A percentile compares a stretch with the other conserved stretches of the same genome.
These are phyloP conservation scores for Centaurea solstitialis DNA, from an alignment of 129 eudicot genomes.

Conservation along the genomic window DNA sequence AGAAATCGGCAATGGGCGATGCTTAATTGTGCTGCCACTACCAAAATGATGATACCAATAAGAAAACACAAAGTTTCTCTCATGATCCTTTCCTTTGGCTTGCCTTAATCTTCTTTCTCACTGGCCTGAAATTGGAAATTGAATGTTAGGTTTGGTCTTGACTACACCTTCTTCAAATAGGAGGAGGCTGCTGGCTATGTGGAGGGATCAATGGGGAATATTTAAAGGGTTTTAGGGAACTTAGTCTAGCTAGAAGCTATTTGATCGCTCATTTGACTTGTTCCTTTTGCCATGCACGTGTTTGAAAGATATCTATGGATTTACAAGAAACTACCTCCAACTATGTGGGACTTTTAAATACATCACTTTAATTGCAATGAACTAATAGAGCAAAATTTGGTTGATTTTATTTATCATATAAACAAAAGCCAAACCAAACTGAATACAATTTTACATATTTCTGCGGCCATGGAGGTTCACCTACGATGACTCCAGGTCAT, in stretches of 20 bases:
- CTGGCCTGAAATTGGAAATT: background rate
- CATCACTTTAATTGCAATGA: background rate
- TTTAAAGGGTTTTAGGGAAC: background rate
- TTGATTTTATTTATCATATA: background rate
- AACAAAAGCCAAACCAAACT: background rate
- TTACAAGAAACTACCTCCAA: constrained; percentile 5
- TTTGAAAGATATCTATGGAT: background rate
- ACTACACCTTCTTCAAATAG: background rate
- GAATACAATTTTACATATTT: too few relatives aligned
- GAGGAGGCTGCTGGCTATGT: background rate
- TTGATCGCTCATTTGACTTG: background rate
- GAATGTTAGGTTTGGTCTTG: background rate
- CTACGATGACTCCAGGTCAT: too few relatives aligned
- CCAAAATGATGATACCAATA: background rate
- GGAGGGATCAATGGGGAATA: background rate
- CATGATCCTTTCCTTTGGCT: background rate
- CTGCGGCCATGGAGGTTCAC: too few relatives aligned
- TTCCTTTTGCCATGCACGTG: background rate
- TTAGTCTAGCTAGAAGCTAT: background rate
- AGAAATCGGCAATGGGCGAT: background rate
- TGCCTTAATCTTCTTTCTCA: too few relatives aligned
- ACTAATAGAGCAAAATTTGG: background rate
- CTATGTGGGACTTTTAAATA: background rate
- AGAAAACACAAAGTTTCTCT: background rate
- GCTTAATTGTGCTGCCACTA: constrained; percentile 15